These are phyloP conservation scores for Triticum timopheevii DNA, from an alignment of 176 grass and related monocot species.

Conservation along the genomic window DNA sequence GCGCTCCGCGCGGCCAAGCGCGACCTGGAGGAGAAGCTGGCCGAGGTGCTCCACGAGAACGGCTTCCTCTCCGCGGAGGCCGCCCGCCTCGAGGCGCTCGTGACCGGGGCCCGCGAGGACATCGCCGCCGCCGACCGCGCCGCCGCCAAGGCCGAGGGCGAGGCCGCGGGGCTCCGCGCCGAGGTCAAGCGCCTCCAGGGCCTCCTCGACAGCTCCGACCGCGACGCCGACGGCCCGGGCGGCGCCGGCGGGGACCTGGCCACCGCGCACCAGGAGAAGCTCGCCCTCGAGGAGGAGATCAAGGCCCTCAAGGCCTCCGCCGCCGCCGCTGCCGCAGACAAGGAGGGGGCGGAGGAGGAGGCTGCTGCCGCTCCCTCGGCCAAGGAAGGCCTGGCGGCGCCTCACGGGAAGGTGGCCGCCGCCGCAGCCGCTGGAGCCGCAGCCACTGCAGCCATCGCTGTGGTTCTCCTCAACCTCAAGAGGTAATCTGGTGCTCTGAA, in stretches of 20 bases:
- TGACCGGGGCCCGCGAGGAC: conserved; percentile 33
- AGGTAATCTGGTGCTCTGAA: conserved; percentile 41
- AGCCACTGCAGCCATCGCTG: conserved; percentile 14
- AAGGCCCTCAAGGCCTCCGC: conserved; percentile 38
- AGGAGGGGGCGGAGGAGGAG: conserved; percentile 4
- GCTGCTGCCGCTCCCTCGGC: background rate
- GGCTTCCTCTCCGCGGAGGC: conserved; percentile 41
- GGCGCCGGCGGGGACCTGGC: conserved; percentile 27
- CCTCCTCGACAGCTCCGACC: conserved; percentile 28
- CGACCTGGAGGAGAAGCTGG: conserved; percentile 55
- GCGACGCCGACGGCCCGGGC: conserved; percentile 12
- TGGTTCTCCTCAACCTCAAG: conserved; percentile 37
- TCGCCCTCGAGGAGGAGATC: conserved; percentile 39
- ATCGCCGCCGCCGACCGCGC: conserved; percentile 21
- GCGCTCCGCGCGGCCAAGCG: conserved; percentile 41
- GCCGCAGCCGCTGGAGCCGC: conserved; percentile 43
- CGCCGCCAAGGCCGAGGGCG: conserved; percentile 8
- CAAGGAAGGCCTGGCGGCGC: background rate
- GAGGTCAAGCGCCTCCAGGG: conserved; percentile 41
- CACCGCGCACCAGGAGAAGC: conserved; percentile 41
- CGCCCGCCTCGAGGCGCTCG: conserved; percentile 38
- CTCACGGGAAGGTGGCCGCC: conserved; percentile 24
- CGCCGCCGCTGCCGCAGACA: background rate
- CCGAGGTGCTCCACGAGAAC: conserved; percentile 34
- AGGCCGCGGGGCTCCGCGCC: conserved; percentile 32